Evolutionary conservation across 2,329 filamentous ascomycete genomes (phyloP).

Genomic region (Cyanodermella asteris): DNA sequence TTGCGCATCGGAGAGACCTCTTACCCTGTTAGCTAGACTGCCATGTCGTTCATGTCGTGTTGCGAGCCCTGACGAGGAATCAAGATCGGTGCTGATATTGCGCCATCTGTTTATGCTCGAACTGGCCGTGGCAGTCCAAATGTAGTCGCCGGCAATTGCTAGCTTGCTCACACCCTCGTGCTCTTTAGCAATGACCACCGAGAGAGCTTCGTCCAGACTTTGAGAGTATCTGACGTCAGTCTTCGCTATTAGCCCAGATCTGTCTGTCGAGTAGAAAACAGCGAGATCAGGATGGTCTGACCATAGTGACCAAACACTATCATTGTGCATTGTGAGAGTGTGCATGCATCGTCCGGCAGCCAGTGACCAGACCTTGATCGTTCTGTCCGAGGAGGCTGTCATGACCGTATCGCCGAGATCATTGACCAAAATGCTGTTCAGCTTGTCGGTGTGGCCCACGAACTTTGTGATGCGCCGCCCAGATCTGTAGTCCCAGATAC

Average conservation of each 20-base stretch:
- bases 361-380: conserved; percentile 94
- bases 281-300: conserved; percentile 69
- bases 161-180: conserved; percentile 47
- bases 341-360: conserved; percentile 92
- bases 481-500: conserved; percentile 75
- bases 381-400: conserved; percentile 88
- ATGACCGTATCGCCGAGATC: conserved; percentile 76
- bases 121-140: conserved; percentile 78
- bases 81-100: conserved; percentile 58
- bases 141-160: conserved; percentile 43
- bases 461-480: conserved; percentile 89
- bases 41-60: conserved; percentile 32
- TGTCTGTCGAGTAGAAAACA: conserved; percentile 86
- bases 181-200: conserved; percentile 78
- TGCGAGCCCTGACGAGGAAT: conserved; percentile 34
- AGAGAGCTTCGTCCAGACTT: conserved; percentile 72
- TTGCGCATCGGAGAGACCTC: conserved; percentile 9
- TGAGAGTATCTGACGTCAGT: conserved; percentile 62
- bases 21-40: conserved; percentile 16
- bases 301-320: conserved; percentile 90
- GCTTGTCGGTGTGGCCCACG: conserved; percentile 86
- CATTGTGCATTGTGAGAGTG: conserved; percentile 96
- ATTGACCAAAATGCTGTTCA: conserved; percentile 76
- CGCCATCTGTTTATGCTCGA: conserved; percentile 86
- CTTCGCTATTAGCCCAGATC: conserved; percentile 84